Conservation (phyloP, 2,329 filamentous ascomycete genomes). For the Colletotrichum siamense region DNA sequence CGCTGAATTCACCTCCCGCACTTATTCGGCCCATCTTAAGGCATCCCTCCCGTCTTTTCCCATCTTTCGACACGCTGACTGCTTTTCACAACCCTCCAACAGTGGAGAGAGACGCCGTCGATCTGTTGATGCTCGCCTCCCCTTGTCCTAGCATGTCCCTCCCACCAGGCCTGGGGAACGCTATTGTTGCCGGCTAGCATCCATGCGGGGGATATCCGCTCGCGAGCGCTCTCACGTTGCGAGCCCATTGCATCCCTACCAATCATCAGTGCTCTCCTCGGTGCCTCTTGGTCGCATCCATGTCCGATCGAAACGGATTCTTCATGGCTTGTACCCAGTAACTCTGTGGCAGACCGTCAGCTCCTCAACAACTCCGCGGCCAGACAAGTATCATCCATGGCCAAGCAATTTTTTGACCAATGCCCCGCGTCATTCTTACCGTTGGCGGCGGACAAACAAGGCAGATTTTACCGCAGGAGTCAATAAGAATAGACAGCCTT, state of each 20-base stretch:
- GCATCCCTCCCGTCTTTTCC: slow-evolving; percentile 1
- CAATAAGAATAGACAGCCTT: not conserved
- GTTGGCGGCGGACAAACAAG: not conserved
- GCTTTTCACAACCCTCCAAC: not conserved
- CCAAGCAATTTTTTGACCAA: not conserved
- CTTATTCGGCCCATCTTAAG: slow-evolving; percentile 11
- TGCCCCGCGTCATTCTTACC: not conserved
- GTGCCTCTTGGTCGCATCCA: slow-evolving; percentile 12
- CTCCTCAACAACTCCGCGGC: slow-evolving; percentile 4
- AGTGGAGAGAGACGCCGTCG: slow-evolving; percentile 3
- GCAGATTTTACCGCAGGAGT: not conserved
- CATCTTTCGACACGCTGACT: not conserved
- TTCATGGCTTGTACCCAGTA: not conserved
- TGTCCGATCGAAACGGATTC: slow-evolving; percentile 10
- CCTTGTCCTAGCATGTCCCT: slow-evolving; percentile 3
- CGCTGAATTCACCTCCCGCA: not conserved
- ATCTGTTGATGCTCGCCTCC: slow-evolving; percentile 5
- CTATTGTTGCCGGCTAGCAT: slow-evolving; percentile 3
- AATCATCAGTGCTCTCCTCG: not conserved
- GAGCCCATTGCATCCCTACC: not conserved
- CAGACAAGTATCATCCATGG: slow-evolving; percentile 15
- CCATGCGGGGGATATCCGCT: slow-evolving; percentile 20
- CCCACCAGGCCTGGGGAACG: slow-evolving; percentile 10
- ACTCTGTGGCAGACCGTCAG: not conserved
- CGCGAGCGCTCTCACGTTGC: not conserved